Evolutionary conservation across 2,329 filamentous ascomycete species (phyloP), one percentile per base, ranked within the genome.

Genomic region (Ceratocystis variospora): DNA sequence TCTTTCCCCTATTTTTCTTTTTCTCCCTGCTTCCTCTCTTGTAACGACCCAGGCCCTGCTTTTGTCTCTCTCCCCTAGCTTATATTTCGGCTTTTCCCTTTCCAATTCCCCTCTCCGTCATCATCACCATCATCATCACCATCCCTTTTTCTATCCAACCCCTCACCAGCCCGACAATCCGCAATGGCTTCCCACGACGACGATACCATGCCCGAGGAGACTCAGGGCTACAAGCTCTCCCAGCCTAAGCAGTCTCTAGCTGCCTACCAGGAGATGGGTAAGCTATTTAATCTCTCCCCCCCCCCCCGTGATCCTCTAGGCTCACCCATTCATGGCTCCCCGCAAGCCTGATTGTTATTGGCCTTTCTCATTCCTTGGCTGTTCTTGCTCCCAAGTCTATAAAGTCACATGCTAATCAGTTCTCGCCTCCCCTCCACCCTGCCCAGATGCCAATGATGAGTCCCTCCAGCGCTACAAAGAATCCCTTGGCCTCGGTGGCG

Each of bases 391-490:
- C 44, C 41, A 63, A 44, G 46, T 12, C 37, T 41, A 41, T 15
- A 45, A 41, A 44, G 25, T 28, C 50, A 59, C 53, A 59, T 57
- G 63, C 70, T 53, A 41, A 55, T 55, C 28, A 55, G 46, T 22
- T 50, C 55, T n/a, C 66, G 68, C 61, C 65, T 10, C 19, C 48
- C 65, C 61, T 2, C 22, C n/a, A 25, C 12, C 17, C 44, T 59
- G 22, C 62, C 66, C 72, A 87, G 81, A 86, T 73, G 80, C 81
- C 71, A 79, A 89, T 73, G 94, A 99, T 76, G 93, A 97, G 77
- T 94, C 93, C 69, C 87, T 99, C 73, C 89, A 95, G 79, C 88
- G 93, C 73, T 99, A 96, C 88, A 99, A 99, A 81, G 85, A 93
- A 74, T 97, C 93, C 12, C 87, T 99, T 69, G 94, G 94, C 71